Base-by-base conservation (phyloP, 164 flowering plant species). In the Vitis labrusca region DNA sequence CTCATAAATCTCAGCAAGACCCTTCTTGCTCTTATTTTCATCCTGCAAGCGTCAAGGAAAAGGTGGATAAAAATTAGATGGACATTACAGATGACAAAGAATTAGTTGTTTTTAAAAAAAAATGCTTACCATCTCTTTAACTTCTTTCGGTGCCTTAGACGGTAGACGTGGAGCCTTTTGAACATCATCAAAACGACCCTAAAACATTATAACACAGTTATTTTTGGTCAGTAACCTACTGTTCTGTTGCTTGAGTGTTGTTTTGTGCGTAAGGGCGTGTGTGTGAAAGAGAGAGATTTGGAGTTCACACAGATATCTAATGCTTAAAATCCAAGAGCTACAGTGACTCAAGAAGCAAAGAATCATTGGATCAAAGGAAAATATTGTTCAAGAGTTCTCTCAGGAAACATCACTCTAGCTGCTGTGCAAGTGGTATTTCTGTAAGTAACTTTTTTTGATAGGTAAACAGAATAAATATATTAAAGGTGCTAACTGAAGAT, bases 11-110 rank as follows among this genome's bases (percentile, higher is more conserved):
- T 93, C 97, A 69, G 87, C 97, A 67, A 96, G 91, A 66, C 99
- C 97, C 80, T 88, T 93, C 79, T 89, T 89, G 88, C 97, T 96
- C 77, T 93, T 93, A 76, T 84, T 91, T 62, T 96, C 99, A 82
- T 96, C 97, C 99, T 95, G 88, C 62, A 78, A 15, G 62, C 23
- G 48, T 59, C 17, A 51, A 63, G n/a, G 63, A 27, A 66, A 48
- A 29, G 52, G 13, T 37, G 64, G 37, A 49, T n/a, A 15, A 27
- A 12, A n/a, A 15, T 53, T 7, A 54, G 44, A 29, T 7, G 17
- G 16, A 37, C 27, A 65, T 37, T 37, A 50, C 15, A 11, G 59
- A 48, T 66, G 55, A 49, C 17, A 51, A 44, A 47, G 69, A 58
- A 13, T 8, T 48, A 10, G 48, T 44, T 10, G 27, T 50, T 44